phyloP scores from a whole-genome alignment of 2,329 filamentous ascomycete species.

The Xylariaceae sp. region DNA sequence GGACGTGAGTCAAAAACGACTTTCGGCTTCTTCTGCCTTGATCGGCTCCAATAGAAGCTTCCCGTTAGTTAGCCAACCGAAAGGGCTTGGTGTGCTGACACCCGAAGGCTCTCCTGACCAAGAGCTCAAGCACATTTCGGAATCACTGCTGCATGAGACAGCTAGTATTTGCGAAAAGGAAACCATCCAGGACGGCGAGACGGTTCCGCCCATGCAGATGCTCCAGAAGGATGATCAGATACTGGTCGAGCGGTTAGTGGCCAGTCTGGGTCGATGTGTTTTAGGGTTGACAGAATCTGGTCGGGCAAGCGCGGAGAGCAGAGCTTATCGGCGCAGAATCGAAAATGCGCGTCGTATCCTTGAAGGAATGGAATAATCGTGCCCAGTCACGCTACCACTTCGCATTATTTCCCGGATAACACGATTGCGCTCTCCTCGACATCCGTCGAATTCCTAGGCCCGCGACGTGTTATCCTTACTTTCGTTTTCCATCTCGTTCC shows the following conservation, averaged over 20 bases:
- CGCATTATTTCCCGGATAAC: constrained; percentile 6
- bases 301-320: constrained; percentile 51
- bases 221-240: constrained; percentile 53
- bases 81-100: constrained; percentile 43
- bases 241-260: constrained; percentile 55
- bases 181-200: constrained; percentile 25
- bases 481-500: background rate
- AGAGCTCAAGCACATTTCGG: constrained; percentile 44
- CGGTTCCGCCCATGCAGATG: constrained; percentile 41
- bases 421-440: background rate
- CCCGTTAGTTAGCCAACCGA: constrained; percentile 52
- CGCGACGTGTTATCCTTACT: constrained; percentile 6
- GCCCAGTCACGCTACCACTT: background rate
- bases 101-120: constrained; percentile 46
- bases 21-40: constrained; percentile 54
- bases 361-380: constrained; percentile 55
- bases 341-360: constrained; percentile 69
- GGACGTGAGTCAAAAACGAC: constrained; percentile 43
- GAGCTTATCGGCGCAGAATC: constrained; percentile 64
- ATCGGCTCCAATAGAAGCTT: constrained; percentile 57
- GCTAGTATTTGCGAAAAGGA: constrained; percentile 38
- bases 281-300: constrained; percentile 52
- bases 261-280: constrained; percentile 55
- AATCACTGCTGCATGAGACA: constrained; percentile 45
- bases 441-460: background rate